Conservation (phyloP, 805 yeast genomes). For the Starmera caribaea region DNA sequence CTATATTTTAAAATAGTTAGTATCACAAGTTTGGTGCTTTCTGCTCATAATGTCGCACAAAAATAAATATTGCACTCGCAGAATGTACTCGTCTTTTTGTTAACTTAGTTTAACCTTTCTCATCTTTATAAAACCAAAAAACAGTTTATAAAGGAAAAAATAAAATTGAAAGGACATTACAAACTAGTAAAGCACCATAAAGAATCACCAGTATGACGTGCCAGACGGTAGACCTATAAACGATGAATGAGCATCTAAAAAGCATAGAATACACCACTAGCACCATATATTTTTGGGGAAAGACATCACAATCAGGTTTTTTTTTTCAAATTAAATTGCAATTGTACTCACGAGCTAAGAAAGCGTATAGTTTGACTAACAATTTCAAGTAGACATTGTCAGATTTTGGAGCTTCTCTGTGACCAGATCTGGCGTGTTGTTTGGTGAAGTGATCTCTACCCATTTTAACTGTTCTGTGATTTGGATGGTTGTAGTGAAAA, state of each 20-base stretch:
- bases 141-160: too few species aligned
- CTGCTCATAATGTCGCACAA: constrained; percentile 40
- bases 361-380: constrained; percentile 96
- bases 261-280: too few species aligned
- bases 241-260: too few species aligned
- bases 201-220: too few species aligned
- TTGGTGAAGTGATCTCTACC: constrained; percentile 96
- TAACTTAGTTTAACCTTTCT: too few species aligned
- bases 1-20: constrained; percentile 37
- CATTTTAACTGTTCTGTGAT: constrained; percentile 37
- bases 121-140: too few species aligned
- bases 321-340: too few species aligned
- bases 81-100: constrained; percentile 8
- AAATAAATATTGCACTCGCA: constrained; percentile 27
- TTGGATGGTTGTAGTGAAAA: neutral
- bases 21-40: constrained; percentile 19
- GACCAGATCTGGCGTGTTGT: constrained; percentile 93
- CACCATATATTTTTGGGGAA: too few species aligned
- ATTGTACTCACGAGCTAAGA: constrained; percentile 97
- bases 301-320: too few species aligned
- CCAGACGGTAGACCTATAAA: too few species aligned
- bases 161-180: too few species aligned
- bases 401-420: constrained; percentile 99
- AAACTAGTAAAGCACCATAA: too few species aligned
- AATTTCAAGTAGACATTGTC: constrained; percentile 98